phyloP scores from a whole-genome alignment of 352 stramenopile species.

The Globisporangium echinulatum region DNA sequence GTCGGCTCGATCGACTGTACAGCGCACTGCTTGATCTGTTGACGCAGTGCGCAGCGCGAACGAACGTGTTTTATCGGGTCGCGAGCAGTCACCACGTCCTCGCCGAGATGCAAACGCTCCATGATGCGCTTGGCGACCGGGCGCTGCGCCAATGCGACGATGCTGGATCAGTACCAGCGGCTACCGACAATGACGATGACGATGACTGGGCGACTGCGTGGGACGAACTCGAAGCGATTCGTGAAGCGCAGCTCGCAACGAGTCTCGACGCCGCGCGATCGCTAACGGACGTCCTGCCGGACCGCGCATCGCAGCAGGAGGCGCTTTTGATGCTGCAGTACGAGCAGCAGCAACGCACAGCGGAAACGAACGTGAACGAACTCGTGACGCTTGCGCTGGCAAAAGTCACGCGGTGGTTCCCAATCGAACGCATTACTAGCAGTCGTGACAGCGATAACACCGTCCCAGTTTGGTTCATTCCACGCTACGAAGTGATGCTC shows the following conservation, averaged over 20 bases:
- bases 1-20: background rate
- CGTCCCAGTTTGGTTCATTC: conserved; percentile 6
- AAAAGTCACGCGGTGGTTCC: background rate
- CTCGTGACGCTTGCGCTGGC: background rate
- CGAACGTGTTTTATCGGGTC: background rate
- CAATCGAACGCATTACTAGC: no score
- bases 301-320: background rate
- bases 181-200: background rate
- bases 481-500: conserved; percentile 4
- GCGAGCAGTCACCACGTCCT: background rate
- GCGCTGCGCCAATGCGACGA: no score
- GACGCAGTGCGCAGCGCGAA: background rate
- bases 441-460: background rate
- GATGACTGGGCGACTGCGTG: no score
- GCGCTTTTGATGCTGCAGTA: background rate
- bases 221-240: background rate
- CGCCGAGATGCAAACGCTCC: background rate
- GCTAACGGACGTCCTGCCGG: background rate
- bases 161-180: background rate
- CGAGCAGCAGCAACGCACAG: background rate
- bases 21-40: background rate
- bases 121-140: background rate
- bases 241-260: background rate
- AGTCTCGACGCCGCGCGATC: background rate
- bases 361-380: background rate